Percentiles rank a stretch among this genome's conserved stretches.
Conservation (phyloP, 768 basidiomycete species). For the Sistotremastrum niveocremeum region DNA sequence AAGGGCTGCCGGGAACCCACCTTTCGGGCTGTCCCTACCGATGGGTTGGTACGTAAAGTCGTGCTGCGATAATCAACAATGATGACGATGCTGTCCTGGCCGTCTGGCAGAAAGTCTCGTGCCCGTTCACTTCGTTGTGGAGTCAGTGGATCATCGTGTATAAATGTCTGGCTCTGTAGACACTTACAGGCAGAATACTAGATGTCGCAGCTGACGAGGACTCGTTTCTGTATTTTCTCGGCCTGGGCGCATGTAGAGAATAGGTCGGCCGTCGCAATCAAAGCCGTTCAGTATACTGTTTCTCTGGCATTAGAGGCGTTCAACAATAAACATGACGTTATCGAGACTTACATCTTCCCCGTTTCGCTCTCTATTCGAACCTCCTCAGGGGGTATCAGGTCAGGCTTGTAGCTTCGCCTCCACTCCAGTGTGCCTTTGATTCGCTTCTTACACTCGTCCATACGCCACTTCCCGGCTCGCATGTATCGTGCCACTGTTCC, state of each 20-base stretch:
- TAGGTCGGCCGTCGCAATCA: slow-evolving; percentile 75
- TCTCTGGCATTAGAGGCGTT: not conserved
- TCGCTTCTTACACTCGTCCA: slow-evolving; percentile 62
- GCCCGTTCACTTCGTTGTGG: slow-evolving; percentile 55
- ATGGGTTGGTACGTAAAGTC: slow-evolving; percentile 73
- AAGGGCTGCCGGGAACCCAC: slow-evolving; percentile 17
- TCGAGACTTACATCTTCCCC: slow-evolving; percentile 63
- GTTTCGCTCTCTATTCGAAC: slow-evolving; percentile 62
- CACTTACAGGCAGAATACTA: slow-evolving; percentile 76
- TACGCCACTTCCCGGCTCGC: slow-evolving; percentile 77
- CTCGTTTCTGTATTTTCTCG: slow-evolving; percentile 71
- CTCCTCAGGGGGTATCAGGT: slow-evolving; percentile 71
- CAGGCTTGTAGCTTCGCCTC: slow-evolving; percentile 76
- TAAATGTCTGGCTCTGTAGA: not conserved
- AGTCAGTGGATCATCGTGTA: not conserved
- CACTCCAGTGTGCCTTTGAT: slow-evolving; percentile 72
- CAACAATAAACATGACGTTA: not conserved
- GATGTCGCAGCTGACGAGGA: slow-evolving; percentile 68
- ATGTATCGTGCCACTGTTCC: slow-evolving; percentile 63
- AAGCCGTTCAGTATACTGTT: slow-evolving; percentile 70
- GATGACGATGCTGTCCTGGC: slow-evolving; percentile 72
- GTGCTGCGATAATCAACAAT: slow-evolving; percentile 78
- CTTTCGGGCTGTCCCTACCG: slow-evolving; percentile 67
- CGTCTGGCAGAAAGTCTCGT: slow-evolving; percentile 76
- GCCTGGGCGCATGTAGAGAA: slow-evolving; percentile 81